A percentile compares a stretch with the other conserved stretches of the same genome.
Evolutionary conservation across 2,329 filamentous ascomycete genomes (phyloP).

Genomic region (Tolypocladium tropicale): DNA sequence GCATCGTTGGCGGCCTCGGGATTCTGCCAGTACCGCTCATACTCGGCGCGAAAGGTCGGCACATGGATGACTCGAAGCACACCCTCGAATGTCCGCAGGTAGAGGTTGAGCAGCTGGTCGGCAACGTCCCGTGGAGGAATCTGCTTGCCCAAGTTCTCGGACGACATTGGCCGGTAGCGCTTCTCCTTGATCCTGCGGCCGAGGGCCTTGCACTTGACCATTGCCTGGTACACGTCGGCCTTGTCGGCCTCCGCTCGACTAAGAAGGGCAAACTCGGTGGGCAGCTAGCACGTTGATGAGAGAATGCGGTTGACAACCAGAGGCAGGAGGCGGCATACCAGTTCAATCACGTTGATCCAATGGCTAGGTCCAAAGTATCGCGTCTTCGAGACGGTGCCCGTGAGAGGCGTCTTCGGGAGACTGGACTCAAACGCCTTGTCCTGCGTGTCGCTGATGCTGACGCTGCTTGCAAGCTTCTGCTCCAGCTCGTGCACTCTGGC

Average conservation of each 20-base stretch:
- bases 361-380: conserved; percentile 39
- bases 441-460: conserved; percentile 11
- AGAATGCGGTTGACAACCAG: background rate
- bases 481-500: conserved; percentile 32
- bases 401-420: conserved; percentile 10
- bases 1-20: conserved; percentile 25
- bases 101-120: conserved; percentile 40
- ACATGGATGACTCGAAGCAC: conserved; percentile 47
- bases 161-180: conserved; percentile 23
- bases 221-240: conserved; percentile 18
- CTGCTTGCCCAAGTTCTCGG: conserved; percentile 25
- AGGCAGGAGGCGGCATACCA: conserved; percentile 20
- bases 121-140: conserved; percentile 29
- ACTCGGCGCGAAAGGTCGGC: conserved; percentile 45
- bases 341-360: conserved; percentile 34
- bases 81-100: conserved; percentile 46
- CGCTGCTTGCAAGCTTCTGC: conserved; percentile 24
- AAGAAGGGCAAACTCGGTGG: conserved; percentile 15
- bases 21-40: conserved; percentile 37
- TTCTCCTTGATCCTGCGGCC: conserved; percentile 30
- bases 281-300: conserved; percentile 13
- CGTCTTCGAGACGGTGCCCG: conserved; percentile 30
- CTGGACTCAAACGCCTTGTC: conserved; percentile 5
- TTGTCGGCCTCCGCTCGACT: conserved; percentile 14
- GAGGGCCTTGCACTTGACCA: conserved; percentile 30